A percentile compares a stretch with the other conserved stretches of the same genome.
phyloP scores from a whole-genome alignment of 192 early-diverging fungal species.

The Backusella psychrophila region DNA sequence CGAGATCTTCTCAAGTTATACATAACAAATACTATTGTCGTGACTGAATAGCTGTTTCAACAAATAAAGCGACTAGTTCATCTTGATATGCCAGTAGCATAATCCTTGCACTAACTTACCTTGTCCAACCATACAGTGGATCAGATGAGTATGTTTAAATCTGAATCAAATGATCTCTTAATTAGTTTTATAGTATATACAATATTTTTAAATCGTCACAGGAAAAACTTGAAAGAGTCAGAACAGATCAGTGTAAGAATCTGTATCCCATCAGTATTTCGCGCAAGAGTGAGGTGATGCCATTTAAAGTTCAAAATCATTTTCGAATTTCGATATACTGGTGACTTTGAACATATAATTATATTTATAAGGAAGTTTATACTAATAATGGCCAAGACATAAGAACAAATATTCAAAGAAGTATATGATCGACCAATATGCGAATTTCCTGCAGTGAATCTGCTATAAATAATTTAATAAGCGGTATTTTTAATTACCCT shows the following conservation, averaged over 20 bases:
- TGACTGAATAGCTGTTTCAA: neutral
- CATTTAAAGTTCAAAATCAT: too few species aligned
- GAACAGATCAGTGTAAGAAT: neutral
- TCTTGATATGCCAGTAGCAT: neutral
- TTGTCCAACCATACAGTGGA: neutral
- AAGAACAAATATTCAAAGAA: too few species aligned
- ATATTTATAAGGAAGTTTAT: neutral
- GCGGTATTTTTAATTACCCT: neutral
- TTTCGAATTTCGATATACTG: neutral
- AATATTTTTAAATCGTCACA: neutral
- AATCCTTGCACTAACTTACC: neutral
- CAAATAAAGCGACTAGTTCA: neutral
- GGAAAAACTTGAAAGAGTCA: neutral
- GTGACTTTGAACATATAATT: neutral
- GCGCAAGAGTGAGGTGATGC: too few species aligned
- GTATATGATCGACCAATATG: too few species aligned
- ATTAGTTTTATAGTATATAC: neutral
- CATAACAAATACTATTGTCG: neutral
- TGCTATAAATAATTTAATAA: neutral
- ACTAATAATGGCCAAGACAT: too few species aligned
- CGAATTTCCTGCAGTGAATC: neutral
- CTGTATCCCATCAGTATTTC: too few species aligned
- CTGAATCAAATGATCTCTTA: neutral
- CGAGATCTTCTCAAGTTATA: neutral
- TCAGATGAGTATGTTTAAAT: neutral